A percentile compares a stretch with the other conserved stretches of the same genome.
Conservation (phyloP, 2,329 filamentous ascomycete genomes). For the Chrysoporthe puriensis region DNA sequence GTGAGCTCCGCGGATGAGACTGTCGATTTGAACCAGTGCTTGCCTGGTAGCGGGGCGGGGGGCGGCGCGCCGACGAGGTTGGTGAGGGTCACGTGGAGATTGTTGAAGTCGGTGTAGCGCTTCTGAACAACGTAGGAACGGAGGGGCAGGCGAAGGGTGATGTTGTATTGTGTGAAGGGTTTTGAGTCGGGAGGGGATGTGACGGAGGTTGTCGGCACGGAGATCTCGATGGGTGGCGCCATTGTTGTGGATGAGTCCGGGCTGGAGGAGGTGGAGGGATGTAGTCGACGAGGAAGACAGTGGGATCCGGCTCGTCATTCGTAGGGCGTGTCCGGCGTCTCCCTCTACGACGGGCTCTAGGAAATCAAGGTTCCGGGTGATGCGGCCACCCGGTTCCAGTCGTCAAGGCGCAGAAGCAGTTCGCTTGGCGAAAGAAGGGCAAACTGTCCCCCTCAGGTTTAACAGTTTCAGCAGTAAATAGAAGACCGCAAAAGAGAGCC, state of each 20-base stretch:
- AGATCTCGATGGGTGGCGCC: constrained; percentile 69
- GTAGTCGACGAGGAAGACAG: background rate
- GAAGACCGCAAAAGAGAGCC: background rate
- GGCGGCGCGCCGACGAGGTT: constrained; percentile 65
- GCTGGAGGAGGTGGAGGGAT: background rate
- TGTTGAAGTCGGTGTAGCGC: constrained; percentile 79
- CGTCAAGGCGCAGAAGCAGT: background rate
- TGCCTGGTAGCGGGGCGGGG: constrained; percentile 69
- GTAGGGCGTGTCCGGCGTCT: background rate
- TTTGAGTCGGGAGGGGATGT: constrained; percentile 57
- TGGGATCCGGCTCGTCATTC: background rate
- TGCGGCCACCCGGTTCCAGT: background rate
- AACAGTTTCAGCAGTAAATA: background rate
- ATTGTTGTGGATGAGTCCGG: constrained; percentile 41
- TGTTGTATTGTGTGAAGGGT: constrained; percentile 77
- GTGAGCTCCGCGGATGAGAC: constrained; percentile 70
- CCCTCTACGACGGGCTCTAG: background rate
- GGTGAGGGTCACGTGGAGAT: constrained; percentile 66
- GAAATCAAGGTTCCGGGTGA: background rate
- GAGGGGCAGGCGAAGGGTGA: constrained; percentile 75
- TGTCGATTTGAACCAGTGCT: constrained; percentile 78
- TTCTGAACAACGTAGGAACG: constrained; percentile 77
- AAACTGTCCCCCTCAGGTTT: background rate
- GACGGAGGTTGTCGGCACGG: constrained; percentile 67
- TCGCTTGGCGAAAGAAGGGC: background rate